These are phyloP conservation scores for Phaeodactylum tricornutum DNA, from an alignment of 108 stramenopile genomes.

Conservation along the genomic window DNA sequence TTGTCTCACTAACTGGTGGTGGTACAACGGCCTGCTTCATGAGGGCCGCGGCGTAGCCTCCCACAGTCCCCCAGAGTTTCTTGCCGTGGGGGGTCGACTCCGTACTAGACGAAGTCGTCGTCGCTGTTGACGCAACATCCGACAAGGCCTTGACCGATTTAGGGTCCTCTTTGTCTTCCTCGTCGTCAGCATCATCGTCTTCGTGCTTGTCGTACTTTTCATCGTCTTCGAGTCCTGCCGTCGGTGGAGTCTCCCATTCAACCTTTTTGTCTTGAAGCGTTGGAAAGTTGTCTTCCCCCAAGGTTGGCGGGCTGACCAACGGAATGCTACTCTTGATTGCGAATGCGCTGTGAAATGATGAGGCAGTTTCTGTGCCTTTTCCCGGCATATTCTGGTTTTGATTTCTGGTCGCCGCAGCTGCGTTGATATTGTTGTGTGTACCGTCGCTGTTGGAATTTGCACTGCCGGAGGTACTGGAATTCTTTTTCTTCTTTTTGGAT, in stretches of 20 bases:
- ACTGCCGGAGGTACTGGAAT: no score
- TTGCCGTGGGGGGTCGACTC: slow-evolving; percentile 10
- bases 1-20: not conserved
- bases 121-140: slow-evolving; percentile 29
- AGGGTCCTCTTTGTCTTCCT: slow-evolving; percentile 8
- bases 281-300: slow-evolving; percentile 10
- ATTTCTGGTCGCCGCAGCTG: not conserved
- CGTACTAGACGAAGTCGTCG: slow-evolving; percentile 22
- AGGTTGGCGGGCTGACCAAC: not conserved
- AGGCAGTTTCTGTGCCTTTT: no score
- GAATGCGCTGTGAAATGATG: no score
- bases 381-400: no score
- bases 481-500: slow-evolving; percentile 15
- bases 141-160: slow-evolving; percentile 7
- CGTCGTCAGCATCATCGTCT: not conserved
- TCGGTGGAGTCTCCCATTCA: not conserved
- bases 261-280: slow-evolving; percentile 7
- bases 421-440: slow-evolving; percentile 1
- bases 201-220: slow-evolving; percentile 4
- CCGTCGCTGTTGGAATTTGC: slow-evolving; percentile 9
- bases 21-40: not conserved
- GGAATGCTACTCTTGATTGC: no score
- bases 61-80: slow-evolving; percentile 18
- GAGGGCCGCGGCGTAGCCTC: slow-evolving; percentile 21
- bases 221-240: slow-evolving; percentile 10